Evolutionary conservation across 768 basidiomycete genomes (phyloP).

Genomic region (Coprinopsis strossmayeri): DNA sequence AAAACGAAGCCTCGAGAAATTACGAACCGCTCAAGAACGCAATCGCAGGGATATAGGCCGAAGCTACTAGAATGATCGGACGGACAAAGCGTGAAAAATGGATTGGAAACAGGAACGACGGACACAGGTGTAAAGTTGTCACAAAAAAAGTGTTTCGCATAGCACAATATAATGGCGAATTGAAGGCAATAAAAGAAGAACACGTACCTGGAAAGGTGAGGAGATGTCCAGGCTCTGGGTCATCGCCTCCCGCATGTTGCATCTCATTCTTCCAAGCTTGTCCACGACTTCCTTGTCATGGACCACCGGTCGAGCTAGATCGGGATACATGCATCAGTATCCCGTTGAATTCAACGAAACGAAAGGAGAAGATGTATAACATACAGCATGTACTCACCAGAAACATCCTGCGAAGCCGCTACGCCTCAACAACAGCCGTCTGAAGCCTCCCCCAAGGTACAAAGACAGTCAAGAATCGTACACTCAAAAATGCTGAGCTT

Average conservation of each 20-base stretch:
- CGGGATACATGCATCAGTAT: too few relatives aligned
- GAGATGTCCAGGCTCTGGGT: constrained; percentile 83
- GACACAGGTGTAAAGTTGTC: not conserved
- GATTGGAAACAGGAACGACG: not conserved
- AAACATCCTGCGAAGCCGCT: too few relatives aligned
- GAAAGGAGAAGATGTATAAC: too few relatives aligned
- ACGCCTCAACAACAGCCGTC: constrained; percentile 65
- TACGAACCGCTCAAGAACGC: too few relatives aligned
- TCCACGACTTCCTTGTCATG: constrained; percentile 3
- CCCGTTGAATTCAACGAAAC: too few relatives aligned
- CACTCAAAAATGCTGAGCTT: constrained; percentile 64
- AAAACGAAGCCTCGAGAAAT: too few relatives aligned
- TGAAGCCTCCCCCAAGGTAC: constrained; percentile 72
- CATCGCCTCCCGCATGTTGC: constrained; percentile 91
- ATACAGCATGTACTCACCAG: too few relatives aligned
- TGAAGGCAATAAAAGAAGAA: not conserved
- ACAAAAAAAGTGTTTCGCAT: not conserved
- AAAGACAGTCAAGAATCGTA: constrained; percentile 47
- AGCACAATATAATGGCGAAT: not conserved
- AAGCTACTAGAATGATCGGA: too few relatives aligned
- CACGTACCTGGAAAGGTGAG: constrained; percentile 72
- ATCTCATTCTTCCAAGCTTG: constrained; percentile 25
- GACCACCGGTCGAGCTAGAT: too few relatives aligned
- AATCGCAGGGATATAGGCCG: too few relatives aligned
- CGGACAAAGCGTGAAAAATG: too few relatives aligned